A percentile compares a stretch with the other conserved stretches of the same genome.
phyloP scores from a whole-genome alignment of 148 eudicot species.

The Gaultheria prostrata region DNA sequence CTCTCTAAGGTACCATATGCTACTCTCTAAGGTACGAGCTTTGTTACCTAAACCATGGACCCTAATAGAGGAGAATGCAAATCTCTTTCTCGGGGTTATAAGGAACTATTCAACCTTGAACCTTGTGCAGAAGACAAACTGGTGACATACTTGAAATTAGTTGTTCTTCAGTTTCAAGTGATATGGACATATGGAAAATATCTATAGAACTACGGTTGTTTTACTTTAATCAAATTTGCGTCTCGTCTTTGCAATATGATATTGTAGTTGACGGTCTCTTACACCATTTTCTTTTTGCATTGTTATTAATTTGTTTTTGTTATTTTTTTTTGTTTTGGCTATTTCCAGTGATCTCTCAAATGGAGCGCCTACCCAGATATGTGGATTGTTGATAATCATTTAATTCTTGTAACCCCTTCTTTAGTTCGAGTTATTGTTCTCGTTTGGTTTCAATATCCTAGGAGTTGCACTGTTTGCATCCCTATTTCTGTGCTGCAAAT shows the following conservation, averaged over 20 bases:
- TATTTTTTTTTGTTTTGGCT: background rate
- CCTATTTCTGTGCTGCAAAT: background rate
- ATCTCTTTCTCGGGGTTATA: background rate
- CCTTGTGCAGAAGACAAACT: background rate
- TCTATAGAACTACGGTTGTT: background rate
- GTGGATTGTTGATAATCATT: background rate
- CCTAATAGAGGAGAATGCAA: background rate
- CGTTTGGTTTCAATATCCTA: background rate
- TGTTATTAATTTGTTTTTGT: background rate
- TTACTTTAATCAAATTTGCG: background rate
- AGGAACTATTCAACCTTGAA: background rate
- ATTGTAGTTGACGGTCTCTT: background rate
- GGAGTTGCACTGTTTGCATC: background rate
- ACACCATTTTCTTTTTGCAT: background rate
- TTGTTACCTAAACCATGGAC: background rate
- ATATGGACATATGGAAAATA: background rate
- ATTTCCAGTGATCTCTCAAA: conserved; percentile 7
- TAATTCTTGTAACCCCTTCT: background rate
- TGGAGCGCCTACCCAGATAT: background rate
- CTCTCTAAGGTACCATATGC: background rate
- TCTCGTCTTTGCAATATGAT: background rate
- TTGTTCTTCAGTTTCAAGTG: background rate
- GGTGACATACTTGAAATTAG: background rate
- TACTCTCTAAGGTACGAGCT: background rate
- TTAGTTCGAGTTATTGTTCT: background rate